These are phyloP conservation scores for Aspergillus hortae DNA, from an alignment of 2,329 filamentous ascomycete species.

Conservation along the genomic window DNA sequence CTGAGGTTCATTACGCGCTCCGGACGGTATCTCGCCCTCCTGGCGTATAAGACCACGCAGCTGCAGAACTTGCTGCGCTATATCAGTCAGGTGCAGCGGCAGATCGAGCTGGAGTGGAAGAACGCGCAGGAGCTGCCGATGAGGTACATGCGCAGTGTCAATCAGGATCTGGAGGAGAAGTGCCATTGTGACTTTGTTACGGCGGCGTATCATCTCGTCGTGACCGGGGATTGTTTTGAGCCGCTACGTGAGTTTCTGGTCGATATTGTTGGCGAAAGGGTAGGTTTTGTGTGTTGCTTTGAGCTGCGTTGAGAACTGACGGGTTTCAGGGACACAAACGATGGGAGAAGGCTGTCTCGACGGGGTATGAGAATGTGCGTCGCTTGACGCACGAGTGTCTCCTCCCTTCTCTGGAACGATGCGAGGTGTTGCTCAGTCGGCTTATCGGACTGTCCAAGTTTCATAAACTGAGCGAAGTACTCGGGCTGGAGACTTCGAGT, in stretches of 20 bases:
- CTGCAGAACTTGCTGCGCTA: conserved; percentile 85
- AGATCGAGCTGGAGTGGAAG: conserved; percentile 79
- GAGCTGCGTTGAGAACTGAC: conserved; percentile 7
- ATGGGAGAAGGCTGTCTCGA: conserved; percentile 84
- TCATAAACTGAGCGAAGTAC: conserved; percentile 62
- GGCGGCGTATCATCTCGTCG: conserved; percentile 77
- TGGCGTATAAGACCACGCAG: conserved; percentile 83
- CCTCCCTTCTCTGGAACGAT: conserved; percentile 80
- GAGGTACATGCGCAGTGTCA: conserved; percentile 73
- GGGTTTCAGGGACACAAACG: conserved; percentile 73
- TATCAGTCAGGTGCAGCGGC: conserved; percentile 72
- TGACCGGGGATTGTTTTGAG: conserved; percentile 75
- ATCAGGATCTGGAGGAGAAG: conserved; percentile 68
- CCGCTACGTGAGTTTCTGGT: conserved; percentile 83
- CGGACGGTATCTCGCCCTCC: conserved; percentile 74
- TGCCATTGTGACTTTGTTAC: conserved; percentile 65
- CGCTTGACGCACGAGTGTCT: conserved; percentile 81
- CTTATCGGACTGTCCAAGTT: conserved; percentile 81
- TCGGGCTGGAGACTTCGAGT: conserved; percentile 63
- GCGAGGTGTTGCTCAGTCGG: conserved; percentile 74
- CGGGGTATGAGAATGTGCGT: conserved; percentile 73
- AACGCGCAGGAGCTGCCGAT: conserved; percentile 74
- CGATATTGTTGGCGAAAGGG: conserved; percentile 74
- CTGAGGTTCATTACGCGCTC: conserved; percentile 73
- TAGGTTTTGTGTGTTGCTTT: conserved; percentile 39